A percentile compares a stretch with the other conserved stretches of the same genome.
phyloP scores from a whole-genome alignment of 140 eudicot genomes.

The Eryngium alpinum region DNA sequence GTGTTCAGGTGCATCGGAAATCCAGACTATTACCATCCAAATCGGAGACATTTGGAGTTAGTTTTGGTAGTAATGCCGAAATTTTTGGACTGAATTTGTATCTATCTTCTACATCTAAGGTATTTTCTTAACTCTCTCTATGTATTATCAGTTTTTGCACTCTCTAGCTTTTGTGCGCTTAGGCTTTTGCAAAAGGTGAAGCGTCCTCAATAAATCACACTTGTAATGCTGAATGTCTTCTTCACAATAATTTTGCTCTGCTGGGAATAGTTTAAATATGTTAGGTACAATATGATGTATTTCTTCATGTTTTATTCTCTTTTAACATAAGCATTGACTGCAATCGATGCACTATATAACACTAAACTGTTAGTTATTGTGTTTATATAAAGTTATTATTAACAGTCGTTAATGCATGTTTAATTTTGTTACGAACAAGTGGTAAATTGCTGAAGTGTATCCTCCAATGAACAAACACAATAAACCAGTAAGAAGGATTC shows the following conservation, averaged over 20 bases:
- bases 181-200: neutral
- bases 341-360: neutral
- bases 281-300: neutral
- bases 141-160: neutral
- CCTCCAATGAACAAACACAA: neutral
- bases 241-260: neutral
- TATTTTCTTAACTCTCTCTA: neutral
- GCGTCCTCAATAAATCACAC: neutral
- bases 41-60: slow-evolving; percentile 29
- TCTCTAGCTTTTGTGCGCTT: neutral
- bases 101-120: slow-evolving; percentile 40
- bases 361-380: too few relatives aligned
- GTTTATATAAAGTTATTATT: too few relatives aligned
- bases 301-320: neutral
- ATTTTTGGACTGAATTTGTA: slow-evolving; percentile 25
- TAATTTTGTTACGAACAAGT: too few relatives aligned
- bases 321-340: neutral
- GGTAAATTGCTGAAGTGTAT: neutral
- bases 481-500: neutral
- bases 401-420: too few relatives aligned
- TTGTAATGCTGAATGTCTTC: neutral
- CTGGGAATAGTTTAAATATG: neutral
- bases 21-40: slow-evolving; percentile 19
- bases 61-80: slow-evolving; percentile 32
- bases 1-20: slow-evolving; percentile 30